phyloP scores from a whole-genome alignment of 176 grass and related monocot species.

The Phyllostachys edulis region DNA sequence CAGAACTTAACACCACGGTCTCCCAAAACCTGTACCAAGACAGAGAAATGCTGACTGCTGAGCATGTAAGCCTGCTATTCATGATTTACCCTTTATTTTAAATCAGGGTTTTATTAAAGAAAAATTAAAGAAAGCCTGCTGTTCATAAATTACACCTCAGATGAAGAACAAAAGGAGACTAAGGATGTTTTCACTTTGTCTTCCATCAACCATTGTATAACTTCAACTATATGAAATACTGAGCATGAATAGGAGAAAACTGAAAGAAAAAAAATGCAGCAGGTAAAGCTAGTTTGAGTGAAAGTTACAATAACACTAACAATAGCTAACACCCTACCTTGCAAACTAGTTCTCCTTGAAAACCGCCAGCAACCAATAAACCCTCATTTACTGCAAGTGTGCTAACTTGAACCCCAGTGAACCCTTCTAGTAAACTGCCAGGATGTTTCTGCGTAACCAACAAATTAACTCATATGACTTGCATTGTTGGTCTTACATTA shows the following conservation, averaged over 20 bases:
- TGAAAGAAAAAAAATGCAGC: not conserved
- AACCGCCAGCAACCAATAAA: slow-evolving; percentile 86
- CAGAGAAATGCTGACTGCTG: slow-evolving; percentile 2
- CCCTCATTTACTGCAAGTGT: slow-evolving; percentile 84
- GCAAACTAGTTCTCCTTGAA: slow-evolving; percentile 91
- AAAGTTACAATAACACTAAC: not conserved
- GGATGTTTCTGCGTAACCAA: slow-evolving; percentile 66
- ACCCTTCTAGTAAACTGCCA: slow-evolving; percentile 74
- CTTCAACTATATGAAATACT: not conserved
- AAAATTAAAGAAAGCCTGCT: not conserved
- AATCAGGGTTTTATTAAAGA: not conserved
- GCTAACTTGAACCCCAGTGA: slow-evolving; percentile 79
- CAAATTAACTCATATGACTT: not conserved
- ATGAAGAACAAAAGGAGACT: slow-evolving; percentile 4
- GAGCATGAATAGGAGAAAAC: not conserved
- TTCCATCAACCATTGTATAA: not conserved
- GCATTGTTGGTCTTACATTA: slow-evolving; percentile 5
- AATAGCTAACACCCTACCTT: slow-evolving; percentile 50
- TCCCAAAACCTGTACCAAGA: slow-evolving; percentile 52
- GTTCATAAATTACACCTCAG: not conserved
- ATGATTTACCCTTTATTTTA: not conserved
- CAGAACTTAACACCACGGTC: slow-evolving; percentile 69
- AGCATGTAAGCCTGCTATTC: not conserved
- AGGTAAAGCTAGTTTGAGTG: not conserved
- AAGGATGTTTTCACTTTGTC: slow-evolving; percentile 7